Base-by-base conservation (phyloP, 2,329 filamentous ascomycete species). In the Hymenoscyphus occultus region DNA sequence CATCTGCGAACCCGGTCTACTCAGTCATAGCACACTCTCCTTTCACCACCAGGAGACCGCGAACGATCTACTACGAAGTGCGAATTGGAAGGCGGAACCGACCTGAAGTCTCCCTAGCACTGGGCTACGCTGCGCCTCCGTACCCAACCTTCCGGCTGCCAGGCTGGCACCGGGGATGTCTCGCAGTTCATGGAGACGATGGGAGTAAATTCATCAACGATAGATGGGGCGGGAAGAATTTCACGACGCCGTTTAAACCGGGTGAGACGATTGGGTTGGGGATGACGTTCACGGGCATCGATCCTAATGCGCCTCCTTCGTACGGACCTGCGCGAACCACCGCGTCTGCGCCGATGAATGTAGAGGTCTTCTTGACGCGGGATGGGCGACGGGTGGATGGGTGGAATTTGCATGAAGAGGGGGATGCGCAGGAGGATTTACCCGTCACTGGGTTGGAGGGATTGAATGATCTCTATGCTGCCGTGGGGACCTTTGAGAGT, bases 101-200 rank as follows among this genome's bases (percentile, higher is more conserved):
- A 22, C 62, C 67, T 22, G 81, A 83, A 64, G 77, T 82, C 61
- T 78, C 77, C 48, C 78, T 93, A 0, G 89, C 87, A 0, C 74
- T 94, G 10, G 91, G 91, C 10, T 92, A 87, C 75, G 79, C 84
- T 0, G 90, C 90, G 1, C 84, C 89, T 59, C 91, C 91, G 7
- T 94, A 93, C 73, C 91, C 91, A 6, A 81, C 83, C 0, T 94
- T 92, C 79, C 84, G 91, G 7, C 83, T 93, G 66, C 91, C 91
- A 0, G 91, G 91, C 1, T 94, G 91, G 91, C 89, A 95, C 74
- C 84, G 91, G 40, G 91, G 85, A 19, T 89, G 86, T 68, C 73
- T 93, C 14, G 91, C 82, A 1, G 86, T 94, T n/a, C 91, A 94
- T 74, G 87, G 89, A 58, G 91, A 94, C 75, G 91, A 94, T 75